Percentiles rank a stretch among this genome's conserved stretches.
These are phyloP conservation scores for Penicillium lividum DNA, from an alignment of 495 filamentous ascomycete species.

Conservation along the genomic window DNA sequence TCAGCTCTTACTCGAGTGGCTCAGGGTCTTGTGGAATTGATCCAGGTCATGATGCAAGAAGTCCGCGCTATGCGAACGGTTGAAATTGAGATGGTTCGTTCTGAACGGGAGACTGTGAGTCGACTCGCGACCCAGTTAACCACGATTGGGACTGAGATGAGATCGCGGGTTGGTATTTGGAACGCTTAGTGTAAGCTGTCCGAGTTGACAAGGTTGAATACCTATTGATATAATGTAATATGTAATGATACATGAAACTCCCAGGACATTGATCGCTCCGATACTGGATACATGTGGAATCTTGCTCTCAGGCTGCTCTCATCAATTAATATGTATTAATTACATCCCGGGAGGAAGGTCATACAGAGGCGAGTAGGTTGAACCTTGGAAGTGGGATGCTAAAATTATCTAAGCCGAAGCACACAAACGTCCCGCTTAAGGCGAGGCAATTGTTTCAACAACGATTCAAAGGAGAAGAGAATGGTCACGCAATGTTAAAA, in stretches of 20 bases:
- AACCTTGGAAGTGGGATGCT: neutral
- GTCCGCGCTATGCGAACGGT: slow-evolving; percentile 42
- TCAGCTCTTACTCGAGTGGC: slow-evolving; percentile 40
- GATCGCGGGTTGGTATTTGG: neutral
- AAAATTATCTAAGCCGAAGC: neutral
- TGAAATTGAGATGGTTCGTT: slow-evolving; percentile 40
- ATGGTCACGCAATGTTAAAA: neutral
- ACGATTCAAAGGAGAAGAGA: too few relatives aligned
- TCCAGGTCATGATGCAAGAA: slow-evolving; percentile 46
- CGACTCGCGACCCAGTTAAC: slow-evolving; percentile 32
- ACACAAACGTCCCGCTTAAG: neutral
- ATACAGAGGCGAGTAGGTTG: neutral
- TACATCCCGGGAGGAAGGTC: neutral
- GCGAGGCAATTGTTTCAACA: neutral
- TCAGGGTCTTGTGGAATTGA: slow-evolving; percentile 32
- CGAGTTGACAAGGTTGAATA: neutral
- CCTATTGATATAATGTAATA: neutral
- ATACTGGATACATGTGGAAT: neutral
- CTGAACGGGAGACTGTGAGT: slow-evolving; percentile 41
- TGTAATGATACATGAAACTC: neutral
- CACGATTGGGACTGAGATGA: neutral
- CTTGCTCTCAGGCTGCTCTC: neutral
- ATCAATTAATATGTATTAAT: neutral
- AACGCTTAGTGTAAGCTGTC: neutral
- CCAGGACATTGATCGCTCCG: too few relatives aligned